Evolutionary conservation across 805 yeast species (phyloP), one percentile per base, ranked within the genome.

Genomic region (Torulaspora indica): DNA sequence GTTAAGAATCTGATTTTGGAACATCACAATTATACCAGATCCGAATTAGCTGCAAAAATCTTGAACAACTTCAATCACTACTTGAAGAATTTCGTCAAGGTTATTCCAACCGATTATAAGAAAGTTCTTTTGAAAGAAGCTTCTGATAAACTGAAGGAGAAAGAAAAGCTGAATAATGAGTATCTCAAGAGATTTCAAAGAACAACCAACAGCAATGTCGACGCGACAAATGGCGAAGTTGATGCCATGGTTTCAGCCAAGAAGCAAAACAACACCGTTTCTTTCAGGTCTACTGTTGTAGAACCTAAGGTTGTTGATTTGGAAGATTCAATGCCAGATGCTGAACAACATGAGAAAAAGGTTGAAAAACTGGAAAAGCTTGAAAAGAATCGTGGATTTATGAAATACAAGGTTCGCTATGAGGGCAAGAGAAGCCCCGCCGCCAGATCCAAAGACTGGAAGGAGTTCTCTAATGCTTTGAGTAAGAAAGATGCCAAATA

Each of bases 1-100:
- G 79, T 91, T 58, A 83, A 96, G 62, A 95, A 95, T 22, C 75
- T 91, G 60, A 80, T 91, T 55, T 96, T 91, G 68, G 96, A 93
- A 61, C 98, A 93, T 68, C 82, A 89, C 58, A 95, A 89, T 65
- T 89, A 85, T 78, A 91, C 98, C 43, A 85, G 82, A 27, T 91
- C 98, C 34, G 91, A 84, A 61, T 77, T 93, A 52, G 96, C 98
- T 40, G 85, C 80, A 55, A 77, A 84, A 48, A 77, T 93, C 51
- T 76, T 91, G 71, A 75, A 71, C 51, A 90, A 90, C 68, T 91
- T 93, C 76, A 87, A 90, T 76, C 77, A 95, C 57, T 77, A 85
- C 64, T 73, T 91, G 63, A 87, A 90, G 35, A 77, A 90, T 50
- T 90, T 91, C 60, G 96, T 91, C 52, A 91, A 90, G 73, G 96